Percentiles rank a stretch among this genome's conserved stretches.
Evolutionary conservation across 2,329 filamentous ascomycete genomes (phyloP).

Genomic region (Venturia carpophila): DNA sequence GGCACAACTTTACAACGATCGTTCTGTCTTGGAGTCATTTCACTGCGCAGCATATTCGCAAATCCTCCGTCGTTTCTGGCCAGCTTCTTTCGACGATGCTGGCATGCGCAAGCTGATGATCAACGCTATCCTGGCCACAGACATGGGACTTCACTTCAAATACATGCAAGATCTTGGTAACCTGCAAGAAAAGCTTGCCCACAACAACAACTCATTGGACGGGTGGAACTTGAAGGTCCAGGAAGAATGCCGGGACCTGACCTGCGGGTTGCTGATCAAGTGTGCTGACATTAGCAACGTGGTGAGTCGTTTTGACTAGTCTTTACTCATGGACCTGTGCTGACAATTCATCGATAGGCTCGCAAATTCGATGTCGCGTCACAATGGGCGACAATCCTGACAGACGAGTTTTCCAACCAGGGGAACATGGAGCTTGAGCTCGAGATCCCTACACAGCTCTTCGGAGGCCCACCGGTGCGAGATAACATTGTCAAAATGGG

Average conservation of each 20-base stretch:
- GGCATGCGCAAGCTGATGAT: constrained; percentile 88
- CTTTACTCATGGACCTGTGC: constrained; percentile 22
- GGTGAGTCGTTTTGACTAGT: constrained; percentile 46
- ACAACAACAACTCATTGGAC: constrained; percentile 54
- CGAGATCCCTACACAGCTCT: constrained; percentile 78
- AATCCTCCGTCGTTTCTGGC: constrained; percentile 89
- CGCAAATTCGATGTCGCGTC: constrained; percentile 74
- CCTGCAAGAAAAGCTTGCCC: constrained; percentile 68
- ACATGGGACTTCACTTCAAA: constrained; percentile 95
- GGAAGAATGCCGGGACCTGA: constrained; percentile 68
- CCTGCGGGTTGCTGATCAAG: constrained; percentile 92
- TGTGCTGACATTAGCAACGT: constrained; percentile 99
- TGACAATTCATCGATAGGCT: constrained; percentile 48
- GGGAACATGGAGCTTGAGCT: constrained; percentile 85
- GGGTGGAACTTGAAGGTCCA: constrained; percentile 69
- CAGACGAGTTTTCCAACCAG: constrained; percentile 90
- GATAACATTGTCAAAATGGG: constrained; percentile 76
- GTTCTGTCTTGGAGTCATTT: constrained; percentile 92
- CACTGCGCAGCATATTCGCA: constrained; percentile 97
- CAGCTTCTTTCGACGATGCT: constrained; percentile 66
- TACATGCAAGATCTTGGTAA: constrained; percentile 88
- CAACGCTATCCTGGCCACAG: constrained; percentile 92
- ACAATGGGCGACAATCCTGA: constrained; percentile 88
- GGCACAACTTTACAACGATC: constrained; percentile 93
- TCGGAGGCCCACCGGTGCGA: constrained; percentile 68